Evolutionary conservation across 768 basidiomycete species (phyloP).

Genomic region (Galerina marginata): DNA sequence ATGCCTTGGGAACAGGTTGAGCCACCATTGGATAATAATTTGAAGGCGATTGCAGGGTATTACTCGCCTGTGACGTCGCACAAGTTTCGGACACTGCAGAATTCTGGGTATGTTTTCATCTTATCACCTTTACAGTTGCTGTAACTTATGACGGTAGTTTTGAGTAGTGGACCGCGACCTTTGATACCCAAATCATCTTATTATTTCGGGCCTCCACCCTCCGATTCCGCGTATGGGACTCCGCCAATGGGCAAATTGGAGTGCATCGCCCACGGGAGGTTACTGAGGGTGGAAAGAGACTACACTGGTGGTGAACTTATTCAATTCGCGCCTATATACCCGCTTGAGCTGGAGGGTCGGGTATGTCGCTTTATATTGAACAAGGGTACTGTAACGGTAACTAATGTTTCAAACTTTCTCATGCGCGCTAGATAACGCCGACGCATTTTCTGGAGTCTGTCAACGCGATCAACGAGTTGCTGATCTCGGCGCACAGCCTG

Average conservation of each 20-base stretch:
- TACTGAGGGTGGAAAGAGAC: constrained; percentile 91
- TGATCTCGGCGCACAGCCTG: constrained; percentile 87
- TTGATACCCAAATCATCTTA: constrained; percentile 81
- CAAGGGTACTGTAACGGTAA: constrained; percentile 4
- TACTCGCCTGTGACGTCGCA: constrained; percentile 48
- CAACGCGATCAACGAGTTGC: constrained; percentile 86
- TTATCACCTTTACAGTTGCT: constrained; percentile 10
- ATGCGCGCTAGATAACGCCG: constrained; percentile 73
- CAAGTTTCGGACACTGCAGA: constrained; percentile 50
- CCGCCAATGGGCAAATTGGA: constrained; percentile 81
- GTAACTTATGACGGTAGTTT: constrained; percentile 6
- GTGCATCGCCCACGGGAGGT: constrained; percentile 92
- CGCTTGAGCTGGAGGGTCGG: constrained; percentile 90
- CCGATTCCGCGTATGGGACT: constrained; percentile 82
- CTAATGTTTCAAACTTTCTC: background rate
- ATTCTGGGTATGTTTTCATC: constrained; percentile 43
- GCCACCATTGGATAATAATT: constrained; percentile 50
- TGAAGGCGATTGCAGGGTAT: constrained; percentile 39
- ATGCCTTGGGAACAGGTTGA: constrained; percentile 71
- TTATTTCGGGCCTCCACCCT: constrained; percentile 80
- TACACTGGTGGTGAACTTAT: constrained; percentile 89
- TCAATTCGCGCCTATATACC: constrained; percentile 90
- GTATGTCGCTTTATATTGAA: constrained; percentile 42
- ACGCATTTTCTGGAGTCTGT: constrained; percentile 90
- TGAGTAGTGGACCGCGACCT: constrained; percentile 43